Base-by-base conservation (phyloP, 768 basidiomycete species). In the Lactarius deliciosus region DNA sequence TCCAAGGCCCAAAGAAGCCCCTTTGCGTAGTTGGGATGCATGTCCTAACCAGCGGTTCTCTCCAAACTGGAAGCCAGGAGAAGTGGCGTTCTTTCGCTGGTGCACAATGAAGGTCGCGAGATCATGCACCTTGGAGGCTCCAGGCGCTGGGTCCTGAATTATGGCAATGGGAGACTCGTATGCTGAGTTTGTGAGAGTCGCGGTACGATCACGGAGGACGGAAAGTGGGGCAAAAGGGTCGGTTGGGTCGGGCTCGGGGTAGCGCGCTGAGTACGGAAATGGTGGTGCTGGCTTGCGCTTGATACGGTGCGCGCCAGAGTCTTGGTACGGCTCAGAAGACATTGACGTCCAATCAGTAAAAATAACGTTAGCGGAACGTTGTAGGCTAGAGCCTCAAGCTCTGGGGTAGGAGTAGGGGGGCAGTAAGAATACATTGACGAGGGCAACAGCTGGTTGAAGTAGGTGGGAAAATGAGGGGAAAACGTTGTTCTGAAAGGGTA, bases 141-240 rank as follows among this genome's bases (percentile, higher is more conserved):
- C 62, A 59, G 57, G 28, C 1, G 40, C 53, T 7, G 50, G 28
- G 25, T 68, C 66, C n/a, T 57, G 58, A 13, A 64, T 40, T 11
- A 43, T 5, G 13, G 13, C 34, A 32, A 68, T 34, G 25, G 58
- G 66, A 7, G 63, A 55, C 25, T 66, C 63, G 47, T 57, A 60
- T 2, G 61, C 15, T 41, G 62, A 50, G 15, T 60, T 65, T 5
- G 59, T 64, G 50, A 69, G 55, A 3, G 70, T 65, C 18, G 64
- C 55, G n/a, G 63, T 69, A 63, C 87, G 82, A 66, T 80, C 83
- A 59, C 89, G 84, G 32, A 91, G 79, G 30, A 85, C 84, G 72
- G 84, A 83, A 53, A 91, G 82, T 0, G 89, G 84, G 6, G 86
- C 88, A 69, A 90, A 90, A 1, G 89, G 89, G 73, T 91, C 88